Percentiles rank a stretch among this genome's conserved stretches.
Conservation (phyloP, 805 yeast species). For the Clavispora carvajalis region DNA sequence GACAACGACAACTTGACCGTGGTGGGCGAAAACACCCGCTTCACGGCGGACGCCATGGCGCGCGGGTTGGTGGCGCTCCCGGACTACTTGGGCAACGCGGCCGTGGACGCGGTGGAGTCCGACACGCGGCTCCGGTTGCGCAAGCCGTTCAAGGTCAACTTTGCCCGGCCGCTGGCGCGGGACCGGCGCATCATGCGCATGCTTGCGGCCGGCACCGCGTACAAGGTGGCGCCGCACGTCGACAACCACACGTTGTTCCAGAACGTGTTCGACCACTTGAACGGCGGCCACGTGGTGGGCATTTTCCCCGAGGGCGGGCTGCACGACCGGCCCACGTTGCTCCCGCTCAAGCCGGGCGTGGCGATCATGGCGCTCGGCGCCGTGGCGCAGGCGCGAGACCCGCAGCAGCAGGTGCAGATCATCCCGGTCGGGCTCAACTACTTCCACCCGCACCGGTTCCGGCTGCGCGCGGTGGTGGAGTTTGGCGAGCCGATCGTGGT, state of each 20-base stretch:
- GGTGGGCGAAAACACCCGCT: slow-evolving; percentile 30
- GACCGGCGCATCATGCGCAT: slow-evolving; percentile 13
- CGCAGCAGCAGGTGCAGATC: slow-evolving; percentile 20
- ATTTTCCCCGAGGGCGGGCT: slow-evolving; percentile 43
- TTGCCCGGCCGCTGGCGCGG: slow-evolving; percentile 6
- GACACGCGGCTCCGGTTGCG: slow-evolving; percentile 24
- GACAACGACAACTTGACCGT: slow-evolving; percentile 16
- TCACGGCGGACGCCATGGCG: slow-evolving; percentile 26
- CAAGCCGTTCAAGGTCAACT: slow-evolving; percentile 20
- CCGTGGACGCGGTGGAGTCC: slow-evolving; percentile 24
- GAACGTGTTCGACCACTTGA: slow-evolving; percentile 34
- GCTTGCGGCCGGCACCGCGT: slow-evolving; percentile 24
- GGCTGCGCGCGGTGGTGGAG: slow-evolving; percentile 38
- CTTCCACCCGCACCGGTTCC: slow-evolving; percentile 37
- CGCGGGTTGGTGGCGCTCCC: slow-evolving; percentile 37
- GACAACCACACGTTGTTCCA: slow-evolving; percentile 33
- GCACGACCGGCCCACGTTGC: slow-evolving; percentile 37
- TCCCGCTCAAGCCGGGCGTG: slow-evolving; percentile 41
- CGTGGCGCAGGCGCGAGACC: slow-evolving; percentile 23
- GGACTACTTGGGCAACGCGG: slow-evolving; percentile 30
- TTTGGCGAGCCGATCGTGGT: slow-evolving; percentile 39
- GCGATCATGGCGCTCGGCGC: slow-evolving; percentile 43
- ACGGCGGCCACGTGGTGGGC: slow-evolving; percentile 30
- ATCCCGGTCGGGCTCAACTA: slow-evolving; percentile 40
- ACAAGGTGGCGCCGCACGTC: slow-evolving; percentile 35